Evolutionary conservation across 106 monocot species (phyloP), one percentile per base, ranked within the genome.

Genomic region (Allium sativum): DNA sequence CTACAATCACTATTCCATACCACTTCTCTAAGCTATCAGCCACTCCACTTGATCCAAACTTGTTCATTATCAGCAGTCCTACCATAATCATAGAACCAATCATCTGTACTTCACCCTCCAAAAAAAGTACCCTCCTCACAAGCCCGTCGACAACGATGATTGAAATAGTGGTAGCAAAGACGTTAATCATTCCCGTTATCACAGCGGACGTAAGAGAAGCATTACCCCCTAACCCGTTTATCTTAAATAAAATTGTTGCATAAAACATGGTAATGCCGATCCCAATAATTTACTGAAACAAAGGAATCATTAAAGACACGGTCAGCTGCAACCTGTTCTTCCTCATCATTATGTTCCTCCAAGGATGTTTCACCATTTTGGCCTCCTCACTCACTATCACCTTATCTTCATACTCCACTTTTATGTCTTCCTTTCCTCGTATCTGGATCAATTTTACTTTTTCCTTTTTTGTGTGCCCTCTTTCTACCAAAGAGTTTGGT

Each of bases 201-300:
- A 86, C 75, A 3, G 86, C 64, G 1, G 86, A 86, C 56, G 76
- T 53, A 44, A 86, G 79, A 4, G 86, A 70, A 4, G 81, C 82
- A 19, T 78, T 40, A 61, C 11, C 66, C 0, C 79, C 82, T 22
- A 86, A 82, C 0, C 86, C 86, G 3, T 82, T 59, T 13, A 72
- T 86, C 65, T 70, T 76, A 78, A 86, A 86, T 1, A 86, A 69
- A n/a, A 76, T 73, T 0, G 82, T 78, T 0, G 82, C 82, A 64
- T 84, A 79, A 52, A 84, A 84, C 79, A 77, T 84, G 70, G 76
- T 71, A 7, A 77, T 66, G 64, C 82, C 79, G 72, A 81, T 86
- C 47, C 81, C 85, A 17, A 78, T 76, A 58, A 86, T 14, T 61
- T 79, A 79, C 63, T 79, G 79, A 58, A 84, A 84, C 63, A 79